A percentile compares a stretch with the other conserved stretches of the same genome.
Conservation (phyloP, 2,329 filamentous ascomycete genomes). For the Fusarium sp. region DNA sequence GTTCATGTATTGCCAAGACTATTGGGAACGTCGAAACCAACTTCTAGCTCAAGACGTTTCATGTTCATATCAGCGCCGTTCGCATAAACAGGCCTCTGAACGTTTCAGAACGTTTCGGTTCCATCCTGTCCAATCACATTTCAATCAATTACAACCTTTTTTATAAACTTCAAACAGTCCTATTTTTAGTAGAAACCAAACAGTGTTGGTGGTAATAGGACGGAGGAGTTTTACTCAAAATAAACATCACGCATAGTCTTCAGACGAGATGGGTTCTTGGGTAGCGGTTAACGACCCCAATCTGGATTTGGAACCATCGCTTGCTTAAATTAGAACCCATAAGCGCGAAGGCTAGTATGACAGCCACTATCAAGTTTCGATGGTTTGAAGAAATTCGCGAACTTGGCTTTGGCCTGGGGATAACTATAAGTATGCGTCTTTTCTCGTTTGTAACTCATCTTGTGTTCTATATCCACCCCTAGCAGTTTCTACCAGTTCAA, state of each 20-base stretch:
- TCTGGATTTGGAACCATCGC: background rate
- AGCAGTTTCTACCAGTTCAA: rapidly evolving
- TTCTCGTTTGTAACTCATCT: background rate
- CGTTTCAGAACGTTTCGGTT: background rate
- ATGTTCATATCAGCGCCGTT: background rate
- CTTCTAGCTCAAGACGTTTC: slow-evolving; percentile 1
- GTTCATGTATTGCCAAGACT: too few species aligned
- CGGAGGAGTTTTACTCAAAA: background rate
- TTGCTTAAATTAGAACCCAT: background rate
- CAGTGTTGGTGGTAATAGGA: slow-evolving; percentile 1
- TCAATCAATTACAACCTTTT: background rate
- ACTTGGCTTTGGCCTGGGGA: slow-evolving; percentile 11
- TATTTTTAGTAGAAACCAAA: slow-evolving; percentile 22
- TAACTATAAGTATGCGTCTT: background rate
- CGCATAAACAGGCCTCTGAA: background rate
- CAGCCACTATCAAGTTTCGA: rapidly evolving
- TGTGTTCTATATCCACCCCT: background rate
- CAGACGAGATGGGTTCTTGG: background rate
- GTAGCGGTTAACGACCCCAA: background rate
- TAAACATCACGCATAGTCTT: background rate
- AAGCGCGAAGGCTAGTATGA: background rate
- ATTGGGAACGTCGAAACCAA: background rate
- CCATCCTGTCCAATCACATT: background rate
- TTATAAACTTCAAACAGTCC: background rate
- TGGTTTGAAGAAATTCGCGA: slow-evolving; percentile 6